Conservation (phyloP, 140 eudicot species). For the Flaveria floridana region DNA sequence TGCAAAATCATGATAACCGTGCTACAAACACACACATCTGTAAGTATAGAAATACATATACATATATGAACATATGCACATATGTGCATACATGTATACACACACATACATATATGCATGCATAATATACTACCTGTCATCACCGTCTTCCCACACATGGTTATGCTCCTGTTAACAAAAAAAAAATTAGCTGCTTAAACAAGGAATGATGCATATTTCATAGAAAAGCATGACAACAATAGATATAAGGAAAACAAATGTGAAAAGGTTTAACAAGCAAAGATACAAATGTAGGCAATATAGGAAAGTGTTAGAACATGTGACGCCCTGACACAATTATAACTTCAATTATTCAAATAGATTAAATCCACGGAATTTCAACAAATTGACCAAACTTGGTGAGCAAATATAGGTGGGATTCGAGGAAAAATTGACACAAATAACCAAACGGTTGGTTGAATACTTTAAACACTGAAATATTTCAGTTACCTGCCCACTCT, state of each 20-base stretch:
- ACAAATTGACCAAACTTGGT: not conserved
- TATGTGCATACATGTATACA: not conserved
- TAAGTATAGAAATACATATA: not conserved
- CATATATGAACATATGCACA: too few relatives aligned
- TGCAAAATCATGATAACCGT: not conserved
- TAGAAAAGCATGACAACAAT: not conserved
- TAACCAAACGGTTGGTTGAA: not conserved
- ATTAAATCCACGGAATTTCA: not conserved
- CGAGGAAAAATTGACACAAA: not conserved
- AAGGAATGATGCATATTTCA: not conserved
- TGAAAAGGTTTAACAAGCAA: slow-evolving; percentile 6
- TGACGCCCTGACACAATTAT: not conserved
- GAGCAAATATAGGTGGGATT: not conserved
- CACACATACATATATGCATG: not conserved
- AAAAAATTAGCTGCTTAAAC: slow-evolving; percentile 2
- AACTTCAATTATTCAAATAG: not conserved
- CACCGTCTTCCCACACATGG: slow-evolving; percentile 26
- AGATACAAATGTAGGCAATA: not conserved
- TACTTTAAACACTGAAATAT: not conserved
- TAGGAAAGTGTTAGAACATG: not conserved
- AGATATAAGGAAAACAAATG: not conserved
- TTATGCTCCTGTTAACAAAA: slow-evolving; percentile 19
- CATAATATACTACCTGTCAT: slow-evolving; percentile 23
- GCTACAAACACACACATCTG: not conserved
- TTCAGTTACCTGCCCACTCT: not conserved